These are phyloP conservation scores for Claviceps spartinae DNA, from an alignment of 2,329 filamentous ascomycete species.

Conservation along the genomic window DNA sequence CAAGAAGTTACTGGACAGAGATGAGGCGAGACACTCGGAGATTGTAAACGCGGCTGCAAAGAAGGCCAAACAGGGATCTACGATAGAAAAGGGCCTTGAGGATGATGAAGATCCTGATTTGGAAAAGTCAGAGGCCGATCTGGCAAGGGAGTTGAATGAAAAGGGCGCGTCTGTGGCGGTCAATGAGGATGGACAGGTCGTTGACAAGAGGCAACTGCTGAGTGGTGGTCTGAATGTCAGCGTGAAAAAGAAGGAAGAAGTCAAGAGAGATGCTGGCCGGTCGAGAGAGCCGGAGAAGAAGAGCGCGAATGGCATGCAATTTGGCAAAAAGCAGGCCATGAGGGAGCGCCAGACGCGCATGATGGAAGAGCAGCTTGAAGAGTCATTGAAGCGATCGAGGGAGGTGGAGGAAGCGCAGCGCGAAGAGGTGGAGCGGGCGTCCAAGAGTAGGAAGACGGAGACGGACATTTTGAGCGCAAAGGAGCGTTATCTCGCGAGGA, in stretches of 20 bases:
- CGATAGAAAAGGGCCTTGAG: conserved; percentile 9
- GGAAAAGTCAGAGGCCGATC: conserved; percentile 45
- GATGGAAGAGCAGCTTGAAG: conserved; percentile 65
- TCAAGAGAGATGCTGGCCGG: conserved; percentile 12
- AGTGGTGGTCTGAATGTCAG: conserved; percentile 62
- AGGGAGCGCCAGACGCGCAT: conserved; percentile 65
- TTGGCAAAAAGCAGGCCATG: conserved; percentile 49
- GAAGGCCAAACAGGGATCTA: conserved; percentile 27
- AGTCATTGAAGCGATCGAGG: conserved; percentile 55
- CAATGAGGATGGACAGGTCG: conserved; percentile 73
- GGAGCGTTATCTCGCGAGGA: conserved; percentile 67
- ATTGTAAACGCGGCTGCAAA: conserved; percentile 54
- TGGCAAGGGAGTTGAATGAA: conserved; percentile 54
- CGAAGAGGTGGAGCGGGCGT: conserved; percentile 45
- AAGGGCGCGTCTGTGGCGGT: conserved; percentile 49
- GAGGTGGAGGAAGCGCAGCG: conserved; percentile 56
- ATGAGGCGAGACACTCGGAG: conserved; percentile 56
- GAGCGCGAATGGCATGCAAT: conserved; percentile 26
- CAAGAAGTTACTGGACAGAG: conserved; percentile 56
- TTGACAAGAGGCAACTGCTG: conserved; percentile 72
- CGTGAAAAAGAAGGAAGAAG: conserved; percentile 42
- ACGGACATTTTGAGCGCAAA: conserved; percentile 63
- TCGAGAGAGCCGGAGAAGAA: conserved; percentile 17
- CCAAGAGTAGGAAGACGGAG: conserved; percentile 68
- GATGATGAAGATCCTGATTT: conserved; percentile 29